These are phyloP conservation scores for Trametes cubensis DNA, from an alignment of 768 basidiomycete genomes.

Conservation along the genomic window DNA sequence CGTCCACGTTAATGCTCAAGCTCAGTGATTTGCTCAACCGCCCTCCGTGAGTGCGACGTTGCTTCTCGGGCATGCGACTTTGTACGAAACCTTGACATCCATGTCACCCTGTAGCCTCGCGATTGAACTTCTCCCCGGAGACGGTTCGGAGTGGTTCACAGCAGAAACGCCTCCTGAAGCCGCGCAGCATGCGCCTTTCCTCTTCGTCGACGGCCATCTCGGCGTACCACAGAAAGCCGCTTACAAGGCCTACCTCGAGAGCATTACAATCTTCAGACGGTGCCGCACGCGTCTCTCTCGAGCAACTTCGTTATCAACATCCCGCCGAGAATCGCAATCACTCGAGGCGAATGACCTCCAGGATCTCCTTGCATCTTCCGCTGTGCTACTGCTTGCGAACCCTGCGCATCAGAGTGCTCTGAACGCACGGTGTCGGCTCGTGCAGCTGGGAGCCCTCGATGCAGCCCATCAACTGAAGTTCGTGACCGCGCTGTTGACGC, in stretches of 20 bases:
- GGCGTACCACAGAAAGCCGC: conserved; percentile 66
- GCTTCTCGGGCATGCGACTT: not conserved
- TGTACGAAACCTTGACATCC: not conserved
- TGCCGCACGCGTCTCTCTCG: not conserved
- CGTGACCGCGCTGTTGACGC: conserved; percentile 50
- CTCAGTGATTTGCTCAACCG: conserved; percentile 13
- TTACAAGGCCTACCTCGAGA: conserved; percentile 52
- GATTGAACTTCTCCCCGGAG: conserved; percentile 66
- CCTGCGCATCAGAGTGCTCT: conserved; percentile 72
- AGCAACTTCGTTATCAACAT: conserved; percentile 26
- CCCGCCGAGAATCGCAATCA: not conserved
- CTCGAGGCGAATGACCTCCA: conserved; percentile 4
- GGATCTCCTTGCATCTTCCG: conserved; percentile 38
- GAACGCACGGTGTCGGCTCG: conserved; percentile 59
- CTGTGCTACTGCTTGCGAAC: conserved; percentile 63
- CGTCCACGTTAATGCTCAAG: not conserved
- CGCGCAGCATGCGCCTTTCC: conserved; percentile 48
- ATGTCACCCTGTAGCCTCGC: conserved; percentile 39
- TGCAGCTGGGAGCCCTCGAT: conserved; percentile 42
- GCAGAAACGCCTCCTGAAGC: conserved; percentile 29
- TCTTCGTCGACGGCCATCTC: conserved; percentile 59
- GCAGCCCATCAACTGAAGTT: conserved; percentile 51
- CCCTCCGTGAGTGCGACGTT: conserved; percentile 20
- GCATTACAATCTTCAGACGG: conserved; percentile 36
- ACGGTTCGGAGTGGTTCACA: conserved; percentile 49